phyloP scores from a whole-genome alignment of 768 basidiomycete species.

The Amanita polypyramis region DNA sequence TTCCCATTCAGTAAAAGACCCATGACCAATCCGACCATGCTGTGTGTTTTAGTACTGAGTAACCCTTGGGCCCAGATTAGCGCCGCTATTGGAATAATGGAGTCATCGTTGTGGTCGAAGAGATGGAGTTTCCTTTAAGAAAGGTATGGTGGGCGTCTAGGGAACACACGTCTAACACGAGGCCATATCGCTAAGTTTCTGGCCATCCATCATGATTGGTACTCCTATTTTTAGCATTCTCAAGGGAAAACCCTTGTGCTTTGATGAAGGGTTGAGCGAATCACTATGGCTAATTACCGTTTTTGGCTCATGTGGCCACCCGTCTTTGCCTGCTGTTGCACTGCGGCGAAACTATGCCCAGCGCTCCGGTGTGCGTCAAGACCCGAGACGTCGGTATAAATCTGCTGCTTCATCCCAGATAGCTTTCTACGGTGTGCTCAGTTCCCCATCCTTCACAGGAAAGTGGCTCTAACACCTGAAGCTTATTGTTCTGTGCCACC shows the following conservation, averaged over 20 bases:
- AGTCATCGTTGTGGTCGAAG: not conserved
- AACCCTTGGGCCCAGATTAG: too few species aligned
- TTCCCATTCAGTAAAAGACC: too few species aligned
- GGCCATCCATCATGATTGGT: not conserved
- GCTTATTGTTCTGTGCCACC: constrained; percentile 1
- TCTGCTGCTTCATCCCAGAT: not conserved
- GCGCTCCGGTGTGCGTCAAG: not conserved
- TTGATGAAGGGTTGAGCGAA: not conserved
- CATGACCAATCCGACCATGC: too few species aligned
- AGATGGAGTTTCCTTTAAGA: not conserved
- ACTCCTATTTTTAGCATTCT: not conserved
- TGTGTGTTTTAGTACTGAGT: too few species aligned
- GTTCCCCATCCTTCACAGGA: not conserved
- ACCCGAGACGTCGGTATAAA: not conserved
- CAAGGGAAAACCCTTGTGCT: not conserved
- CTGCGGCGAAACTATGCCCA: not conserved
- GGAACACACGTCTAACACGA: not conserved
- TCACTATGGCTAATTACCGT: not conserved
- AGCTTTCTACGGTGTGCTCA: not conserved
- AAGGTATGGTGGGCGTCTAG: not conserved
- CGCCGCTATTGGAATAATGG: not conserved
- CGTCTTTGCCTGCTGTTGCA: not conserved
- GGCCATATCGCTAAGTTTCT: not conserved
- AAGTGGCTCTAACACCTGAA: not conserved
- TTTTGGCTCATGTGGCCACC: not conserved